Evolutionary conservation across 2,329 filamentous ascomycete genomes (phyloP), one percentile per base, ranked within the genome.

Genomic region (Pseudopyrenochaeta lycopersici): DNA sequence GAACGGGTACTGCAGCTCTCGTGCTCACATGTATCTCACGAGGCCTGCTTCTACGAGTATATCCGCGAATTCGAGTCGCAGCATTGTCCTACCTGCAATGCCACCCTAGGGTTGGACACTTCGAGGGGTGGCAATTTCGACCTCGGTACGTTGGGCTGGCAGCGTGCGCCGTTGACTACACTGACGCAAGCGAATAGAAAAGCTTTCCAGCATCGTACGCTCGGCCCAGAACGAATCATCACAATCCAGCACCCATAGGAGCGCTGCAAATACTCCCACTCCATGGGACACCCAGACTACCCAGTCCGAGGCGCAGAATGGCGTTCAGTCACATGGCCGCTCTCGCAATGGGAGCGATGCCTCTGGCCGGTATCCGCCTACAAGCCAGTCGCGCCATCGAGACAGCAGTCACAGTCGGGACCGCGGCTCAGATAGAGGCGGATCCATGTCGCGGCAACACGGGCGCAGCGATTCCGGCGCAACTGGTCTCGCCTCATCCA

Each of bases 11-110:
- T 99, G 48, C 95, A 98, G 74, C 95, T 99, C 70, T 96, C 93
- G 5, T 99, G 95, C 77, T 86, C 89, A n/a, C 95, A 99, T 77
- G 94, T 99, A 55, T 92, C 94, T 10, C 95, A 99, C 74, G 95
- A 98, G 76, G 95, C 94, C 31, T 99, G 95, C 78, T 98, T 99
- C 74, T 98, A 98, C 79, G 95, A 99, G 77, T 97, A 96, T 73
- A 96, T 99, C 67, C 90, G 91, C 70, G 94, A 97, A 71, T 90
- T 94, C 54, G 93, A 98, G 64, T 91, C 91, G 47, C 92, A 98
- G 70, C 93, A 92, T 70, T 99, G 95, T 77, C 95, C 95, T 23
- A 90, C 91, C 62, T 99, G 95, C 77, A 90, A 97, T 80, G 90
- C 93, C 60, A 92, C 95, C 17, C 80, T 99, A 46, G 92, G 93